Conservation (phyloP, 2,329 filamentous ascomycete genomes). For the Colletotrichum sp. region DNA sequence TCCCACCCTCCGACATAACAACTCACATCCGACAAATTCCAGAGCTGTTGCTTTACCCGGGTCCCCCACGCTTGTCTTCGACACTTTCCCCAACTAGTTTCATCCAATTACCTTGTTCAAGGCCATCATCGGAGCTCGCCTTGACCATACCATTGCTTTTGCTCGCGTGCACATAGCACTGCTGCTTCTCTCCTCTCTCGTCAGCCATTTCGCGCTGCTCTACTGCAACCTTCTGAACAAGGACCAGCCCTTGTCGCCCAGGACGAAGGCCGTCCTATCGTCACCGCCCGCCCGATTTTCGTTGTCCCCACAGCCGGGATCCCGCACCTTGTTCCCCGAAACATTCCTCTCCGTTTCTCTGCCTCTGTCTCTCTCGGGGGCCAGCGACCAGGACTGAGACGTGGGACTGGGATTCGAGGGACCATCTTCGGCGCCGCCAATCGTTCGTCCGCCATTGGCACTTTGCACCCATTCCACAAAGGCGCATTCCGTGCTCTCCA, state of each 20-base stretch:
- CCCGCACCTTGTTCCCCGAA: slow-evolving; percentile 13
- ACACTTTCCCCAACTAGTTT: not conserved
- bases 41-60: slow-evolving; percentile 4
- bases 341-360: slow-evolving; percentile 9
- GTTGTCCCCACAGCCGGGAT: slow-evolving; percentile 16
- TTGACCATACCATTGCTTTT: slow-evolving; percentile 5
- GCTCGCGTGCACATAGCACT: slow-evolving; percentile 9
- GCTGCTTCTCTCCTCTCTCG: not conserved
- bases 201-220: slow-evolving; percentile 11
- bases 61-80: slow-evolving; percentile 10
- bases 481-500: not conserved
- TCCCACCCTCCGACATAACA: not conserved
- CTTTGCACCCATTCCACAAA: slow-evolving; percentile 7
- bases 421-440: not conserved
- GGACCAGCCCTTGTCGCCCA: slow-evolving; percentile 12
- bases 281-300: slow-evolving; percentile 21
- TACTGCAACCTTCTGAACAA: slow-evolving; percentile 2
- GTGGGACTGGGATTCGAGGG: not conserved
- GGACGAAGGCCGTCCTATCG: slow-evolving; percentile 11
- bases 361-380: not conserved
- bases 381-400: slow-evolving; percentile 2
- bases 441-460: not conserved
- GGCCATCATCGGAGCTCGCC: not conserved
- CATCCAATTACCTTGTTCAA: not conserved
- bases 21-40: slow-evolving; percentile 5